Evolutionary conservation across 2,329 filamentous ascomycete genomes (phyloP), one percentile per base, ranked within the genome.

Genomic region (Leptoxyphium fumago): DNA sequence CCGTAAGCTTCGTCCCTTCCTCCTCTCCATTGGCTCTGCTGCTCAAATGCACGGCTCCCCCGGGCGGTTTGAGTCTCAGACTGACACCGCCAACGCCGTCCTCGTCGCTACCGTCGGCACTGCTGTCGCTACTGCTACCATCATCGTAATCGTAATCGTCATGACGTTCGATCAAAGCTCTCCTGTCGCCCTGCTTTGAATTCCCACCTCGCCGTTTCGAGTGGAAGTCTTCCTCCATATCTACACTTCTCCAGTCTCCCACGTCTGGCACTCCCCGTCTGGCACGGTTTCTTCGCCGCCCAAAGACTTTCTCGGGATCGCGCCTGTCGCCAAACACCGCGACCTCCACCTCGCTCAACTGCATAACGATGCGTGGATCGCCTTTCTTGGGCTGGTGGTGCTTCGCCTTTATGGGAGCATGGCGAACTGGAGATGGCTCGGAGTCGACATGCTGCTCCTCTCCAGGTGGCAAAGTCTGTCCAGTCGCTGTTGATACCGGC

Each of bases 11-110:
- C 49, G 76, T 73, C 1, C 74, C 73, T 14, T 72, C 55, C 0
- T 75, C 64, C 15, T 15, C 32, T 13, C 15, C 15, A 13, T 36
- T 15, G 13, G 32, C 32, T 36, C 32, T 13, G 13, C 32, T 9
- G 45, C 71, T 74, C 38, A 70, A 72, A 42, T 77, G 77, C 47
- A 76, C 70, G 39, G 74, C 66, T 8, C 72, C 71, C 29, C 63
- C 50, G 0, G 66, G 58, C 0, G 66, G 65, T 2, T 68, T 58
- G 2, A 49, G 40, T 10, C 43, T 36, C 29, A 55, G 49, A 5
- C 47, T 43, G 1, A 52, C 48, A 13, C 53, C 52, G 21, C 48
- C 48, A 32, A 46, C 50, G 39, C 46, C 46, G 9, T 43, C 42
- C 10, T 42, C 46, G 28, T 43, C 40, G 15, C 41, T 45, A 38